phyloP scores from a whole-genome alignment of 306 rosid species.

The Prunus davidiana region DNA sequence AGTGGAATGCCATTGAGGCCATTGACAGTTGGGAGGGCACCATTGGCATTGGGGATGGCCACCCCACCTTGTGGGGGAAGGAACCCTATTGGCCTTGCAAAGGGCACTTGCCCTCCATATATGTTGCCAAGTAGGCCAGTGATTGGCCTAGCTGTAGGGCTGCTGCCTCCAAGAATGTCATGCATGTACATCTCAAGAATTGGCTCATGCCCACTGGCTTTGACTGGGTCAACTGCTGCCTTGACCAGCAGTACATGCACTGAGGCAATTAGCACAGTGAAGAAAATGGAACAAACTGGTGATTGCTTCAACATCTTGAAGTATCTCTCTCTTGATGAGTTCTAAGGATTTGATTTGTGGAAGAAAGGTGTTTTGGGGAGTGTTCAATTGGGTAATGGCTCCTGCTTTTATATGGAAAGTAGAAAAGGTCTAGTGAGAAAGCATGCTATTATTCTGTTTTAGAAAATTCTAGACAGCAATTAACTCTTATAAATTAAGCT shows the following conservation, averaged over 20 bases:
- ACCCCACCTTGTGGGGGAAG: slow-evolving; percentile 54
- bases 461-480: not conserved
- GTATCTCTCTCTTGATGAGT: not conserved
- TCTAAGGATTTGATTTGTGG: not conserved
- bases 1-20: slow-evolving; percentile 65
- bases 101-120: slow-evolving; percentile 83
- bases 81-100: slow-evolving; percentile 71
- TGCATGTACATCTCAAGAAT: slow-evolving; percentile 79
- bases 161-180: slow-evolving; percentile 77
- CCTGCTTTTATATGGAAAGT: slow-evolving; percentile 29
- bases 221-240: slow-evolving; percentile 47
- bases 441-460: not conserved
- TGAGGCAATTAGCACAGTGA: slow-evolving; percentile 27
- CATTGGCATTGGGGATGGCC: slow-evolving; percentile 76
- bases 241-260: slow-evolving; percentile 23
- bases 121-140: slow-evolving; percentile 80
- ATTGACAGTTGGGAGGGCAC: slow-evolving; percentile 69
- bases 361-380: slow-evolving; percentile 7
- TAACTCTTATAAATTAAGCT: not conserved
- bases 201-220: slow-evolving; percentile 50
- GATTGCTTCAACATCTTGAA: slow-evolving; percentile 31
- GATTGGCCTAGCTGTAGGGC: slow-evolving; percentile 79
- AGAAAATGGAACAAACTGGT: slow-evolving; percentile 19
- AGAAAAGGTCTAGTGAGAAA: not conserved
- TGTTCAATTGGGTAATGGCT: slow-evolving; percentile 17